These are phyloP conservation scores for Ophiostoma pallidulum DNA, from an alignment of 2,329 filamentous ascomycete species.

Conservation along the genomic window DNA sequence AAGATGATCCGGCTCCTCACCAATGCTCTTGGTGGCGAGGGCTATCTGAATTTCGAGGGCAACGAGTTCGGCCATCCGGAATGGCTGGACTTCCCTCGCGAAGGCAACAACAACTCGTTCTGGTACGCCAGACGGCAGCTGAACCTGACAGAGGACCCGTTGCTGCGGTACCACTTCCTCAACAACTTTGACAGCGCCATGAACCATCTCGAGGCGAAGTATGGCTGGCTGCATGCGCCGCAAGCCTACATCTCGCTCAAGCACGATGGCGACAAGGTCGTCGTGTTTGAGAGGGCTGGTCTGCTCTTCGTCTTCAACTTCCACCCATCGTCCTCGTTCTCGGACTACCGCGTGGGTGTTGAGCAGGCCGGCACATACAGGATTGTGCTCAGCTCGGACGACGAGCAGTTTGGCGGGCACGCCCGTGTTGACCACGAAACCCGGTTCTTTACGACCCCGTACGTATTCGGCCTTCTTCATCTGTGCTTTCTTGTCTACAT, in stretches of 20 bases:
- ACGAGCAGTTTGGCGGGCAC: slow-evolving; percentile 67
- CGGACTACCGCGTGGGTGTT: slow-evolving; percentile 86
- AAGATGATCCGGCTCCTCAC: slow-evolving; percentile 97
- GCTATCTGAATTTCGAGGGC: slow-evolving; percentile 96
- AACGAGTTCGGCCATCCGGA: slow-evolving; percentile 99
- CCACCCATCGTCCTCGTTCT: slow-evolving; percentile 73
- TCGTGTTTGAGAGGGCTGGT: slow-evolving; percentile 89
- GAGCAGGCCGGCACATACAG: slow-evolving; percentile 78
- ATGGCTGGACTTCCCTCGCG: slow-evolving; percentile 96
- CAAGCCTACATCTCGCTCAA: slow-evolving; percentile 93
- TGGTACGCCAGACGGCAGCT: slow-evolving; percentile 91
- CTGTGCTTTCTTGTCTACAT: no score
- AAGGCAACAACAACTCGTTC: slow-evolving; percentile 86
- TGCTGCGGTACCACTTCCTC: slow-evolving; percentile 82
- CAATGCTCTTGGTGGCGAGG: slow-evolving; percentile 84
- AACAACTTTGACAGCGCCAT: slow-evolving; percentile 91
- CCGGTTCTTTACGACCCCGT: slow-evolving; percentile 80
- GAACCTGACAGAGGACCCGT: slow-evolving; percentile 76
- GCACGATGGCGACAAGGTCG: slow-evolving; percentile 85
- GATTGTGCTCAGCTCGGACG: slow-evolving; percentile 76
- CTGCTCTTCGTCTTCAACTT: slow-evolving; percentile 96
- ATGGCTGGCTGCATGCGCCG: slow-evolving; percentile 76
- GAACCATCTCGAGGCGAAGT: slow-evolving; percentile 79
- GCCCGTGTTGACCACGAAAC: slow-evolving; percentile 69
- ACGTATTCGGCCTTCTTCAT: no score